These are phyloP conservation scores for Leptographium radiaticola DNA, from an alignment of 2,329 filamentous ascomycete species.

Conservation along the genomic window DNA sequence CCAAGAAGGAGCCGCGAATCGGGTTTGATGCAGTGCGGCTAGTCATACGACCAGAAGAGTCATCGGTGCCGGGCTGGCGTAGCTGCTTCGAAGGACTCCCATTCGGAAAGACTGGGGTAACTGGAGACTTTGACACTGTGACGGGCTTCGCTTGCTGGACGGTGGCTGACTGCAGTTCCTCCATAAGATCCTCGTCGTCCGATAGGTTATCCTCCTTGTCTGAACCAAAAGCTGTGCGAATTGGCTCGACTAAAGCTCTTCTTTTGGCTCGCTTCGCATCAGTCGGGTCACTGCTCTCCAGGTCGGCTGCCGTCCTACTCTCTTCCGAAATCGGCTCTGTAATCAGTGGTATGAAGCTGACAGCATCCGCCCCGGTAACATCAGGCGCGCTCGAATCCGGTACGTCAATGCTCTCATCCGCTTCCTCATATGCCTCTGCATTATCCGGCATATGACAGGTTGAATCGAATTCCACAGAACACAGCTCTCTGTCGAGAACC, in stretches of 20 bases:
- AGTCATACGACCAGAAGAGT: conserved; percentile 12
- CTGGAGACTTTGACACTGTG: conserved; percentile 70
- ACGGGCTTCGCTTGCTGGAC: conserved; percentile 75
- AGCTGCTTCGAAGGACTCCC: conserved; percentile 15
- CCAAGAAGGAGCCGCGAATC: conserved; percentile 30
- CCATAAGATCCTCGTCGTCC: conserved; percentile 73
- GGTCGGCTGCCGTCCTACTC: background rate
- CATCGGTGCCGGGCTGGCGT: background rate
- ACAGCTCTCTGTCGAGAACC: background rate
- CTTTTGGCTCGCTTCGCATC: conserved; percentile 21
- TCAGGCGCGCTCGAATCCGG: background rate
- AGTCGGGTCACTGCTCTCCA: conserved; percentile 13
- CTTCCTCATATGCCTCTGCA: too few relatives aligned
- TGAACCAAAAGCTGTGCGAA: conserved; percentile 33
- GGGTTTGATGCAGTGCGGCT: conserved; percentile 37
- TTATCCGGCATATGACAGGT: too few relatives aligned
- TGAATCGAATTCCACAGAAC: too few relatives aligned
- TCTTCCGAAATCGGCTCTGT: conserved; percentile 1
- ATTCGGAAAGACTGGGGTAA: conserved; percentile 46
- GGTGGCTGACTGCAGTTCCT: conserved; percentile 71
- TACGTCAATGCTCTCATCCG: too few relatives aligned
- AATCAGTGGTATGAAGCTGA: background rate
- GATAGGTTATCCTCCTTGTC: conserved; percentile 31
- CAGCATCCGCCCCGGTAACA: background rate
- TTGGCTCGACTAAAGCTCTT: conserved; percentile 35